Base-by-base conservation (phyloP, 139 green algal species). In the Picochlorum sp. region DNA sequence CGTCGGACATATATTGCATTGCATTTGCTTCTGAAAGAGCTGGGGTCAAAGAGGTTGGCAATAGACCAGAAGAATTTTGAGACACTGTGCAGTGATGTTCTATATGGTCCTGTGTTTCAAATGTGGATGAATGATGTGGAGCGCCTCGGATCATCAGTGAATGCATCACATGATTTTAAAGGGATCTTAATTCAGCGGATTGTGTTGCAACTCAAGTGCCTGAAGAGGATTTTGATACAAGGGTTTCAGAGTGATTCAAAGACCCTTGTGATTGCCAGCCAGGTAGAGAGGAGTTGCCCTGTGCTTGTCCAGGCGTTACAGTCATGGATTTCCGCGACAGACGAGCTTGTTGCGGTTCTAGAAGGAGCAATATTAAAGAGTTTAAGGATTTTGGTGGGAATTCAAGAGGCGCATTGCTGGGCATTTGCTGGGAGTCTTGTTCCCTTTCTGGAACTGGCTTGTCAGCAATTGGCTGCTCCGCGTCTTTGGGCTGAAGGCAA, bases 1-100 rank as follows among this genome's bases (percentile, higher is more conserved):
- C 72, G 83, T n/a, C 80, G 87, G 7, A 73, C 83, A 16, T 91
- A 92, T 67, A 77, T 96, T 6, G 78, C 86, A 18, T 74, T 97
- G 44, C 91, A 97, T 65, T 87, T 96, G 66, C 76, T 95, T 9
- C 75, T 97, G n/a, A 97, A 97, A 76, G 91, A 97, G 77, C 83
- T 97, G 21, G 78, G 85, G 26, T 88, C 80, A 58, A 97, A 97
- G 78, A 81, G 91, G 14, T 79, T 97, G 24, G 63, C 69, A 2
- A 66, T 77, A 18, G 91, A 97, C 60, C 87, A 96, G 70, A 73
- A 73, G n/a, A 83, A 76, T 37, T 97, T 97, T 76, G 78, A 83
- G 47, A 71, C 87, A 78, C 80, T 90, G 58, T 41, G 34, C n/a
- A 87, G 76, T 0, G 61, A 70, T 54, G 61, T 82, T 66, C 73